Evolutionary conservation across 208 protist genomes (phyloP).

Genomic region (Porcisia hertigi): DNA sequence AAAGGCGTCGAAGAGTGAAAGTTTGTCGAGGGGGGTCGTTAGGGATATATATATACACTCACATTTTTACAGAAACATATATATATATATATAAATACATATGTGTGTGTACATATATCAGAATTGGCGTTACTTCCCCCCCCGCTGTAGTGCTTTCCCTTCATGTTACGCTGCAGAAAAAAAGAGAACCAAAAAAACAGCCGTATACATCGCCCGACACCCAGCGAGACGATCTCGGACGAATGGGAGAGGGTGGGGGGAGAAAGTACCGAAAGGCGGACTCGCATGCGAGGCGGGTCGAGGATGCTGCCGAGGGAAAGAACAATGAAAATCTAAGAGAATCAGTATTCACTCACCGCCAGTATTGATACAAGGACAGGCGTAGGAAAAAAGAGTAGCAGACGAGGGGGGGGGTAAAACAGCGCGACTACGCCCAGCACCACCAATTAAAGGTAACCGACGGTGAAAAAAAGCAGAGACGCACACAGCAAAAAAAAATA

Average conservation of each 20-base stretch:
- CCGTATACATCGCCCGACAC: not conserved
- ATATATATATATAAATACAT: no score
- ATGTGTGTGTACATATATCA: no score
- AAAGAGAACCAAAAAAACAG: not conserved
- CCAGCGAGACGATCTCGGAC: no score
- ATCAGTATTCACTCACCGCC: not conserved
- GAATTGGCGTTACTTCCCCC: no score
- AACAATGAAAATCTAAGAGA: not conserved
- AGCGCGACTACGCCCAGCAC: not conserved
- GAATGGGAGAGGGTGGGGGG: not conserved
- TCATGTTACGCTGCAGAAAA: not conserved
- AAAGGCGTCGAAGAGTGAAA: no score
- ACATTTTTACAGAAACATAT: no score
- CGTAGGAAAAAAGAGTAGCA: not conserved
- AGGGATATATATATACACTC: no score
- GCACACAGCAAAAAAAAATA: not conserved
- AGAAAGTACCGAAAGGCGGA: not conserved
- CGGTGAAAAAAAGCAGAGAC: not conserved
- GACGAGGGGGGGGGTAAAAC: not conserved
- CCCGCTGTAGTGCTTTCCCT: no score
- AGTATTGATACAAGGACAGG: not conserved
- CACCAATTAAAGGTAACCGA: not conserved
- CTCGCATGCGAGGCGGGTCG: not conserved
- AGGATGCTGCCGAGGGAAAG: not conserved
- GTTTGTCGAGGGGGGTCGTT: no score